Evolutionary conservation across 108 stramenopile species (phyloP).

Genomic region (Pseudonitzschia multistriata): DNA sequence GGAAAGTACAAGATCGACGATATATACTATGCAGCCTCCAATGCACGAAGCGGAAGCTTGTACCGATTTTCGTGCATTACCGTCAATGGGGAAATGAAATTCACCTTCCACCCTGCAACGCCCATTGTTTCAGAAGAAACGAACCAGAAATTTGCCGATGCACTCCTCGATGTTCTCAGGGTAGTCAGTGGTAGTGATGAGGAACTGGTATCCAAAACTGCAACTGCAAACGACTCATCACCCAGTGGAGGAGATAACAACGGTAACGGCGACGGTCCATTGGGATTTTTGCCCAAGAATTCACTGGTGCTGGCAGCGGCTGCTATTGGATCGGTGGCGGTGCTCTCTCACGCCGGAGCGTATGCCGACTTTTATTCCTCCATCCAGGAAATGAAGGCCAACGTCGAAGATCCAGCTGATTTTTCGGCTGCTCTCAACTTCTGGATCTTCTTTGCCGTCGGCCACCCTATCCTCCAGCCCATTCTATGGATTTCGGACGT

Average conservation of each 20-base stretch:
- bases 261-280: conserved; percentile 8
- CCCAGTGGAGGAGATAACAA: conserved; percentile 3
- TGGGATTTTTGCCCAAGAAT: conserved; percentile 44
- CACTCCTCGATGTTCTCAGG: conserved; percentile 63
- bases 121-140: conserved; percentile 68
- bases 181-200: conserved; percentile 29
- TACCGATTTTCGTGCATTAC: conserved; percentile 73
- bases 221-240: neutral
- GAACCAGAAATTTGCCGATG: conserved; percentile 69
- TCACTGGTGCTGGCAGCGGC: conserved; percentile 47
- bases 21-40: conserved; percentile 77
- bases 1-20: conserved; percentile 73
- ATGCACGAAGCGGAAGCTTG: conserved; percentile 72
- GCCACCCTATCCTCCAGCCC: conserved; percentile 85
- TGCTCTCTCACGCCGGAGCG: conserved; percentile 65
- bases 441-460: conserved; percentile 93
- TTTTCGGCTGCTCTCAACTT: conserved; percentile 84
- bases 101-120: conserved; percentile 77
- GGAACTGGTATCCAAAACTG: neutral
- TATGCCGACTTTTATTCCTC: conserved; percentile 66
- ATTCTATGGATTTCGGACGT: conserved; percentile 88
- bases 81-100: conserved; percentile 68
- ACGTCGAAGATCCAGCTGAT: conserved; percentile 65
- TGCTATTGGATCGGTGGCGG: conserved; percentile 45
- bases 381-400: conserved; percentile 70